Percentiles rank a stretch among this genome's conserved stretches.
Evolutionary conservation across 2,329 filamentous ascomycete species (phyloP).

Genomic region (Colletotrichum limetticola): DNA sequence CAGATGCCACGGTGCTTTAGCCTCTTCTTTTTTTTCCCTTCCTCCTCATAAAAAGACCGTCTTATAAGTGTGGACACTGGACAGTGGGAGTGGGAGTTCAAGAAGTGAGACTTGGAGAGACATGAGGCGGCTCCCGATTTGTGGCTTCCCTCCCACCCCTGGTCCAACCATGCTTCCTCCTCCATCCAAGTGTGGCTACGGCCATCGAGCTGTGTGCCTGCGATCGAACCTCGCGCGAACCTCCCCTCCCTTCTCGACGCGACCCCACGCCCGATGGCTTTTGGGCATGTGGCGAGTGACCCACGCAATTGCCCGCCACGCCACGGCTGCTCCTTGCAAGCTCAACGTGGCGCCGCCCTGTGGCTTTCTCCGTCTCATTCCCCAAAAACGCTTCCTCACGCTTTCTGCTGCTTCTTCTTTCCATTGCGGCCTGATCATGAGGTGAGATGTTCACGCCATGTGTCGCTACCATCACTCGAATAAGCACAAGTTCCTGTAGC

Average conservation of each 20-base stretch:
- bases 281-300: slow-evolving; percentile 24
- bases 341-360: slow-evolving; percentile 1
- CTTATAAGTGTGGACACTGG: neutral
- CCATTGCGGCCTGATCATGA: neutral
- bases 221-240: slow-evolving; percentile 19
- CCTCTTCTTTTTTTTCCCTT: neutral
- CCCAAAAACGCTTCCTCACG: too few relatives aligned
- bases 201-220: slow-evolving; percentile 24
- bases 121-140: neutral
- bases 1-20: neutral
- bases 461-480: neutral
- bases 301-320: neutral
- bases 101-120: neutral
- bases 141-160: slow-evolving; percentile 20
- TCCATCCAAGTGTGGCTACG: slow-evolving; percentile 21
- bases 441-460: neutral
- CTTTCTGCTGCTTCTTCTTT: neutral
- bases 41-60: neutral
- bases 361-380: neutral
- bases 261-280: neutral
- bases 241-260: neutral
- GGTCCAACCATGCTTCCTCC: slow-evolving; percentile 4
- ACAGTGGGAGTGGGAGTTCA: neutral
- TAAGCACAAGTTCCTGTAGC: neutral
- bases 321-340: neutral